Percentiles rank a stretch among this genome's conserved stretches.
These are phyloP conservation scores for Penicillium cataractarum DNA, from an alignment of 495 filamentous ascomycete genomes.

Conservation along the genomic window DNA sequence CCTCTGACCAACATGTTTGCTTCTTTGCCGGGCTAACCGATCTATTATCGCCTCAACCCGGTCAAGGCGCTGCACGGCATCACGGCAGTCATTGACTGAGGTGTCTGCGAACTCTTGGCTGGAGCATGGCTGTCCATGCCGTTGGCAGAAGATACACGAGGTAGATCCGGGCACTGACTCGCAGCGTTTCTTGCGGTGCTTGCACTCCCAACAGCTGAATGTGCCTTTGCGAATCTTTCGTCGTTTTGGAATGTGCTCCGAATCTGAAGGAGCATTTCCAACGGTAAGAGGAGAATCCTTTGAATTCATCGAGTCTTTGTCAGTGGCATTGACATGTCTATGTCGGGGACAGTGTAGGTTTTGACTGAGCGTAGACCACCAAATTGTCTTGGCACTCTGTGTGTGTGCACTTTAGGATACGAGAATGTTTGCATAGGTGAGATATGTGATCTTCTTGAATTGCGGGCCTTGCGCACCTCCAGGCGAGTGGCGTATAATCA, in stretches of 20 bases:
- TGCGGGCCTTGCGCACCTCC: neutral
- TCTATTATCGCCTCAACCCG: slow-evolving; percentile 28
- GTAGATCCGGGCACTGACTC: slow-evolving; percentile 28
- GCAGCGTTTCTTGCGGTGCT: slow-evolving; percentile 41
- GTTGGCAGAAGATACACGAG: slow-evolving; percentile 44
- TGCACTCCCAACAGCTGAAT: slow-evolving; percentile 45
- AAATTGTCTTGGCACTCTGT: neutral
- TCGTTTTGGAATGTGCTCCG: neutral
- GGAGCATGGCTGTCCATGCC: slow-evolving; percentile 27
- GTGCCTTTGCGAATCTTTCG: slow-evolving; percentile 43
- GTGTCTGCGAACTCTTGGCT: slow-evolving; percentile 28
- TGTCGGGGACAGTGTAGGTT: neutral
- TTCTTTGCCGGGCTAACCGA: slow-evolving; percentile 21
- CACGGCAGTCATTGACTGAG: neutral
- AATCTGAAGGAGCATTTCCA: neutral
- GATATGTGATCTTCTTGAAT: neutral
- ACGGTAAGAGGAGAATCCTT: neutral
- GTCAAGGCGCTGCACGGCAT: slow-evolving; percentile 18
- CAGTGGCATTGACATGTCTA: neutral
- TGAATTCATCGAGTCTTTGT: neutral
- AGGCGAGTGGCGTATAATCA: neutral
- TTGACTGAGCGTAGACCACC: neutral
- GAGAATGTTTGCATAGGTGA: too few species aligned
- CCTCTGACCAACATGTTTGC: neutral
- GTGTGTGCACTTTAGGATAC: too few species aligned